A percentile compares a stretch with the other conserved stretches of the same genome.
These are phyloP conservation scores for Aureobasidium sp. DNA, from an alignment of 2,329 filamentous ascomycete genomes.

Conservation along the genomic window DNA sequence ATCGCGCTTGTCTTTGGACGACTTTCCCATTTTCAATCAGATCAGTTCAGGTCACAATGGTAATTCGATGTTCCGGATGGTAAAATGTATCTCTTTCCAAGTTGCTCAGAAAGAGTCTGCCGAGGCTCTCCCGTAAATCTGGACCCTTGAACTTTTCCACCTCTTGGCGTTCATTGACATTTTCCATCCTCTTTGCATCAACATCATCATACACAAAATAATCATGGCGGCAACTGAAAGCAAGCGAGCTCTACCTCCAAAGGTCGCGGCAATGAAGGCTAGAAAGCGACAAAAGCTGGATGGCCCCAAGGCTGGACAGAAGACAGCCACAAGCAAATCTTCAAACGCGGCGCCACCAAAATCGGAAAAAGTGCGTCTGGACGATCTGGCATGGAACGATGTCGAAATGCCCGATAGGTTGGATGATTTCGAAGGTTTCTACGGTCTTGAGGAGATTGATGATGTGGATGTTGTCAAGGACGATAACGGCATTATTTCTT, in stretches of 20 bases:
- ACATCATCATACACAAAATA: neutral
- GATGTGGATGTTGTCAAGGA: slow-evolving; percentile 72
- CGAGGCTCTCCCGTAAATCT: slow-evolving; percentile 2
- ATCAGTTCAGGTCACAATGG: neutral
- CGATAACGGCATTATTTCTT: slow-evolving; percentile 42
- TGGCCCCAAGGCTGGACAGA: neutral
- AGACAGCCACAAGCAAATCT: slow-evolving; percentile 12
- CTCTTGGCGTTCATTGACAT: neutral
- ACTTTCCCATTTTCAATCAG: slow-evolving; percentile 48
- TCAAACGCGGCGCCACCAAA: slow-evolving; percentile 11
- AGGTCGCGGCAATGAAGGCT: slow-evolving; percentile 33
- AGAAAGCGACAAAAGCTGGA: slow-evolving; percentile 38
- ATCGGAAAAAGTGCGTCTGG: slow-evolving; percentile 32
- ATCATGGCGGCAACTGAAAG: slow-evolving; percentile 16
- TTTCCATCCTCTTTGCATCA: slow-evolving; percentile 3
- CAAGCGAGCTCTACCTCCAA: slow-evolving; percentile 32
- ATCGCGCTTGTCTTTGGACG: slow-evolving; percentile 97
- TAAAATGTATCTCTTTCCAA: neutral
- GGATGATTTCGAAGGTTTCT: slow-evolving; percentile 90
- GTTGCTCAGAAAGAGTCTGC: neutral
- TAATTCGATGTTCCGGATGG: neutral
- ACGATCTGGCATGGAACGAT: slow-evolving; percentile 54
- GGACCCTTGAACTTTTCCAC: slow-evolving; percentile 14
- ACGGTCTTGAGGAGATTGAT: slow-evolving; percentile 82
- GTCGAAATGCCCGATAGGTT: slow-evolving; percentile 65